Conservation (phyloP, 2,329 filamentous ascomycete genomes). For the Parascedosporium putredinis region DNA sequence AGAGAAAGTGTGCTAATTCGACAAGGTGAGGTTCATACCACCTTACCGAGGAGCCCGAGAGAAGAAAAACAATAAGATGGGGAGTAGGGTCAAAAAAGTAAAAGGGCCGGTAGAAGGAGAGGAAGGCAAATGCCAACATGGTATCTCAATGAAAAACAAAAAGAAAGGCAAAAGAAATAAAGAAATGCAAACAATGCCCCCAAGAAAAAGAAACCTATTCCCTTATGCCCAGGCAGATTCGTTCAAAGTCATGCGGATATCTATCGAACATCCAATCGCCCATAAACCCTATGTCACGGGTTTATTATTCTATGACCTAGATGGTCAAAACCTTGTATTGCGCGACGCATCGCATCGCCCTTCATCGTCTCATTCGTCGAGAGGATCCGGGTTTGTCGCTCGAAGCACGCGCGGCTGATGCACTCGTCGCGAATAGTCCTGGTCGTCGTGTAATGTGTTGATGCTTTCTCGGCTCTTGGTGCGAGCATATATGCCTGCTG, state of each 20-base stretch:
- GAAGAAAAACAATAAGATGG: background rate
- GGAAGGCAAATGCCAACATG: background rate
- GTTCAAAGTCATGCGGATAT: background rate
- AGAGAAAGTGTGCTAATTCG: too few relatives aligned
- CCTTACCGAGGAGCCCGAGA: too few relatives aligned
- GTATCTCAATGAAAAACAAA: background rate
- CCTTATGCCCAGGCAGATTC: background rate
- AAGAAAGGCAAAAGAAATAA: background rate
- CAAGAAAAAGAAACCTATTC: background rate
- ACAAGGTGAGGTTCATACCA: too few relatives aligned
- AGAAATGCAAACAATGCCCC: background rate
- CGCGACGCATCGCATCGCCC: background rate
- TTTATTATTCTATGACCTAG: too few relatives aligned
- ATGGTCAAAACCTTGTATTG: background rate
- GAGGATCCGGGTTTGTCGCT: conserved; percentile 51
- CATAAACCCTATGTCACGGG: too few relatives aligned
- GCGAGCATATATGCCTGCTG: conserved; percentile 43
- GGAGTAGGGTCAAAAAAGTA: background rate
- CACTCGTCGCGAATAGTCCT: conserved; percentile 54
- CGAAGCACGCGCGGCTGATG: conserved; percentile 47
- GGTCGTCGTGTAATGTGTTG: conserved; percentile 53
- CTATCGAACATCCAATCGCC: background rate
- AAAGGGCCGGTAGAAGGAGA: background rate
- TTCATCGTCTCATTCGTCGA: conserved; percentile 15
- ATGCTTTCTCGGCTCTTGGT: conserved; percentile 54